Base-by-base conservation (phyloP, 2,329 filamentous ascomycete species). In the Apiospora hydei region DNA sequence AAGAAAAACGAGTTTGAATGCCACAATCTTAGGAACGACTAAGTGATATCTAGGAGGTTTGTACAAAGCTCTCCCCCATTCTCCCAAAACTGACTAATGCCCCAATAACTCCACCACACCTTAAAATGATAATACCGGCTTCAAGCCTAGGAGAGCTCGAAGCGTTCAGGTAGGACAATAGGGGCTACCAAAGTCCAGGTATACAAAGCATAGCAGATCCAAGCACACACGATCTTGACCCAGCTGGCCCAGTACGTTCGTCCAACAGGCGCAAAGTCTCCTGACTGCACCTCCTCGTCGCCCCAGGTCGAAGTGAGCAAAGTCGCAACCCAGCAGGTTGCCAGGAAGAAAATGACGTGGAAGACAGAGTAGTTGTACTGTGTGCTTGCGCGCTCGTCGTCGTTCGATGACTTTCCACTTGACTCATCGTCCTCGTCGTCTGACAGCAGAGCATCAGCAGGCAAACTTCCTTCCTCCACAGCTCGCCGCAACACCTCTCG, bases 211-310 rank as follows among this genome's bases (percentile, higher is more conserved):
- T 99, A 98, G 85, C 96, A 99, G 71, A 96, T 92, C 96, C 96
- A 99, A 24, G 96, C 92, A 83, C 95, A 97, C 70, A 98, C 91
- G 82, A 99, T 98, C 90, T 99, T 99, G 77, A 98, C 95, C 96
- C 97, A 99, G 80, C 94, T 98, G 44, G 96, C 96, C 89, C 95
- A 97, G 83, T 98, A 97, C 6, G 96, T 98, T 72, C 96, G 89
- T 26, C 96, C 96, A 4, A 99, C 96, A 0, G 96, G 94, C 1
- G 94, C 94, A 82, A 99, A 98, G 79, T 95, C 92, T 68, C 90
- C 88, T 71, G 88, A 88, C 78, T 94, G 93, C 85, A 95, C 93
- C 14, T 87, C 88, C 46, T 75, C 71, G n/a, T 78, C 75, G 57
- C 77, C 71, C 38, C 76, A 73, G 4, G 75, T 75, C 46, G 77